Conservation (phyloP, 78 protist species). For the Dictyostelium firmibasis region DNA sequence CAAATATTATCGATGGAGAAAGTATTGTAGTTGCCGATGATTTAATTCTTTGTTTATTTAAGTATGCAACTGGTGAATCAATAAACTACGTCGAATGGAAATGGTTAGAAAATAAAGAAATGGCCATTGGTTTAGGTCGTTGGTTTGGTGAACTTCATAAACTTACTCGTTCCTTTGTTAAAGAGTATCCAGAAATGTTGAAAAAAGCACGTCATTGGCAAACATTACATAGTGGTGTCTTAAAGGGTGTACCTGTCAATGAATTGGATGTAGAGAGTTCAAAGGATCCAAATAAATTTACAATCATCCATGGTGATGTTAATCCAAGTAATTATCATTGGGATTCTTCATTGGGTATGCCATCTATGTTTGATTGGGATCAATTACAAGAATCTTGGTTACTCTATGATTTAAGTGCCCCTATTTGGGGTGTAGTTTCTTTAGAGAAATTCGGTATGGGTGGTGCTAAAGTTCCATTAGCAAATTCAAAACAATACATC, state of each 20-base stretch:
- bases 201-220: conserved; percentile 49
- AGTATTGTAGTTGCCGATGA: background rate
- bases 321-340: conserved; percentile 76
- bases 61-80: conserved; percentile 65
- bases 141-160: conserved; percentile 78
- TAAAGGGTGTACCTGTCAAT: conserved; percentile 27
- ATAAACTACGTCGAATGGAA: conserved; percentile 54
- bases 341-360: background rate
- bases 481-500: conserved; percentile 7
- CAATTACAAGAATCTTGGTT: conserved; percentile 65
- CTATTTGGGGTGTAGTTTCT: conserved; percentile 60
- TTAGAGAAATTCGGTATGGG: conserved; percentile 34
- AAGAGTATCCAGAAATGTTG: background rate
- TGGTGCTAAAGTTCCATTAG: conserved; percentile 15
- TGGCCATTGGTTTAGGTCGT: conserved; percentile 61
- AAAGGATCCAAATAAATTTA: conserved; percentile 24
- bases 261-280: background rate
- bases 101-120: conserved; percentile 48
- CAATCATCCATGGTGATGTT: conserved; percentile 83
- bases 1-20: background rate
- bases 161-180: conserved; percentile 11
- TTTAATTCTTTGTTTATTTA: conserved; percentile 10
- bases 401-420: conserved; percentile 68
- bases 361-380: conserved; percentile 84
- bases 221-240: conserved; percentile 54